These are phyloP conservation scores for Blastobotrys indianensis DNA, from an alignment of 1,139 yeast genomes.

Conservation along the genomic window DNA sequence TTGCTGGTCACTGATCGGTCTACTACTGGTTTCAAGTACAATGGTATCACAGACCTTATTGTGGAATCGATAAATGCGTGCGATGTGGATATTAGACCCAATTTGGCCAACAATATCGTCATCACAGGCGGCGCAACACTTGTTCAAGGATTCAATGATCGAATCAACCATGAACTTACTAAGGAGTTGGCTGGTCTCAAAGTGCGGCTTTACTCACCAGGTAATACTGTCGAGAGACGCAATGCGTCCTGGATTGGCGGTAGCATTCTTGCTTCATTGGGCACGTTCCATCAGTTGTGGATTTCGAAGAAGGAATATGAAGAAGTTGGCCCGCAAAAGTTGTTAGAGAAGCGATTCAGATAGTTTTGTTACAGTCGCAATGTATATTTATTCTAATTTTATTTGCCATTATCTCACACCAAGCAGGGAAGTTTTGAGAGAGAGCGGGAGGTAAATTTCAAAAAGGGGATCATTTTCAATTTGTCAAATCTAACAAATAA, in stretches of 20 bases:
- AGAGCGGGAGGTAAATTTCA: too few relatives aligned
- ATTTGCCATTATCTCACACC: too few relatives aligned
- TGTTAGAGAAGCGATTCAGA: slow-evolving; percentile 35
- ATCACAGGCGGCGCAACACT: slow-evolving; percentile 86
- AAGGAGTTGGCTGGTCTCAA: slow-evolving; percentile 83
- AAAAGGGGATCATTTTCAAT: too few relatives aligned
- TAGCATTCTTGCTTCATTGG: slow-evolving; percentile 82
- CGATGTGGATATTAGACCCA: slow-evolving; percentile 90
- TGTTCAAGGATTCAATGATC: slow-evolving; percentile 81
- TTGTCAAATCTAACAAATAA: too few relatives aligned
- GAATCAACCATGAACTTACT: slow-evolving; percentile 69
- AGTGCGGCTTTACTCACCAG: slow-evolving; percentile 81
- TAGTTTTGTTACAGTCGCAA: slow-evolving; percentile 9
- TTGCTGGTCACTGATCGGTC: slow-evolving; percentile 20
- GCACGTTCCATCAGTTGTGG: slow-evolving; percentile 97
- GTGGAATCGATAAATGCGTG: slow-evolving; percentile 54
- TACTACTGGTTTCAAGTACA: slow-evolving; percentile 19
- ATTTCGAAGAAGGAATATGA: slow-evolving; percentile 86
- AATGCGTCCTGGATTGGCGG: slow-evolving; percentile 96
- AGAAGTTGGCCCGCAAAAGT: slow-evolving; percentile 83
- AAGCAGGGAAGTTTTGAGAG: too few relatives aligned
- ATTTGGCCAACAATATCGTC: slow-evolving; percentile 85
- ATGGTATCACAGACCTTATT: slow-evolving; percentile 66
- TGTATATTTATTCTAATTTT: too few relatives aligned
- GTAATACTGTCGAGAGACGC: slow-evolving; percentile 75